phyloP scores from a whole-genome alignment of 352 stramenopile genomes.

The Blastocystis sp. region DNA sequence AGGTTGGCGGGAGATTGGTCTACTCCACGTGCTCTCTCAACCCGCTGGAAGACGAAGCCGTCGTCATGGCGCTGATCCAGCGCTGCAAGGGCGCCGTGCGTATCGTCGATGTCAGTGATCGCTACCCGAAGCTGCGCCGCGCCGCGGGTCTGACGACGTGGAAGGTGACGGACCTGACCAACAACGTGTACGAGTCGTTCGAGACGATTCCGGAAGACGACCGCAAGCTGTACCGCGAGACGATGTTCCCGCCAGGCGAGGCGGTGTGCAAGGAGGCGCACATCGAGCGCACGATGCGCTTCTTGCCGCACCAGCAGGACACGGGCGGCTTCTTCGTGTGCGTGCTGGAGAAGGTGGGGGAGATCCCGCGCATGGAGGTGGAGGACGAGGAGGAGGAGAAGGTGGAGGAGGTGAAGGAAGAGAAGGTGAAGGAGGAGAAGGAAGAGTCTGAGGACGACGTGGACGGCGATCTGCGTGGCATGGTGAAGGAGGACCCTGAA shows the following conservation, averaged over 20 bases:
- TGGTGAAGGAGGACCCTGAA: background rate
- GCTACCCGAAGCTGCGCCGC: constrained; percentile 83
- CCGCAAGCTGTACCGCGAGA: constrained; percentile 80
- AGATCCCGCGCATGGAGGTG: background rate
- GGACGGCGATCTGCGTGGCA: constrained; percentile 17
- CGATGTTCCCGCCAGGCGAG: constrained; percentile 75
- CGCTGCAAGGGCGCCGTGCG: constrained; percentile 86
- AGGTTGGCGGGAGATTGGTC: constrained; percentile 88
- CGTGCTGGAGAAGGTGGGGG: constrained; percentile 88
- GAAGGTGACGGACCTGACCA: constrained; percentile 87
- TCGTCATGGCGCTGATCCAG: constrained; percentile 93
- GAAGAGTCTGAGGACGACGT: constrained; percentile 4
- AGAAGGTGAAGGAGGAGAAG: constrained; percentile 1
- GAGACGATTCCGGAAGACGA: constrained; percentile 72
- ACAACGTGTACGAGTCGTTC: background rate
- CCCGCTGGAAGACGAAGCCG: constrained; percentile 97
- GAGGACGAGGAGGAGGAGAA: constrained; percentile 4
- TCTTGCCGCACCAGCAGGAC: constrained; percentile 95
- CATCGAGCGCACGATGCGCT: constrained; percentile 91
- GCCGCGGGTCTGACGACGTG: constrained; percentile 86
- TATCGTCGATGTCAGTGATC: constrained; percentile 84
- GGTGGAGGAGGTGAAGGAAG: background rate
- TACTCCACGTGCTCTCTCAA: constrained; percentile 98
- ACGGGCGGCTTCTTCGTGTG: constrained; percentile 98
- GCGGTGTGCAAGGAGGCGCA: constrained; percentile 81